These are phyloP conservation scores for Corchorus olitorius DNA, from an alignment of 345 rosid species.

Conservation along the genomic window DNA sequence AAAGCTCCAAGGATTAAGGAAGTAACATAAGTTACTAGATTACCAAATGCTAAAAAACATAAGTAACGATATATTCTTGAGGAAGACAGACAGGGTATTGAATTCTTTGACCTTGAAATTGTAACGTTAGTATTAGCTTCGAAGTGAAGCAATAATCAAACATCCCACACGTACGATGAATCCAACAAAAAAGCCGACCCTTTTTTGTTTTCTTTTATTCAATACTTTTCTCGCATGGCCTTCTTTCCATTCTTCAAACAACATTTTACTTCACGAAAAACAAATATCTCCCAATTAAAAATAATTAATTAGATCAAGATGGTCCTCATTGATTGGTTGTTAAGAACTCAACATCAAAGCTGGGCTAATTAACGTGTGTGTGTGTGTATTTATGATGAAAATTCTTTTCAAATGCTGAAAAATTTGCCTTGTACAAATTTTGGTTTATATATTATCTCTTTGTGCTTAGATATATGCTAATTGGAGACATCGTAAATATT, in stretches of 20 bases:
- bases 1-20: constrained; percentile 23
- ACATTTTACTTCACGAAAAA: not conserved
- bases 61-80: constrained; percentile 20
- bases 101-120: constrained; percentile 10
- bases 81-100: constrained; percentile 13
- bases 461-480: constrained; percentile 14
- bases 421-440: constrained; percentile 20
- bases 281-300: not conserved
- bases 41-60: not conserved
- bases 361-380: no score
- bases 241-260: not conserved
- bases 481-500: not conserved
- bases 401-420: not conserved
- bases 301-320: not conserved
- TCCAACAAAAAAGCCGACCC: constrained; percentile 55
- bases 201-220: constrained; percentile 22
- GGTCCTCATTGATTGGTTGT: constrained; percentile 34
- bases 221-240: constrained; percentile 5
- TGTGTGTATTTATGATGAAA: not conserved
- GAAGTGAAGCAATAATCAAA: not conserved
- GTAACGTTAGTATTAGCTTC: not conserved
- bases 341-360: constrained; percentile 26
- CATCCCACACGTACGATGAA: constrained; percentile 21
- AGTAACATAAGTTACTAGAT: constrained; percentile 4
- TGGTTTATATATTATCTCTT: constrained; percentile 35